phyloP scores from a whole-genome alignment of 2,329 filamentous ascomycete genomes.

The Thelonectria olida region DNA sequence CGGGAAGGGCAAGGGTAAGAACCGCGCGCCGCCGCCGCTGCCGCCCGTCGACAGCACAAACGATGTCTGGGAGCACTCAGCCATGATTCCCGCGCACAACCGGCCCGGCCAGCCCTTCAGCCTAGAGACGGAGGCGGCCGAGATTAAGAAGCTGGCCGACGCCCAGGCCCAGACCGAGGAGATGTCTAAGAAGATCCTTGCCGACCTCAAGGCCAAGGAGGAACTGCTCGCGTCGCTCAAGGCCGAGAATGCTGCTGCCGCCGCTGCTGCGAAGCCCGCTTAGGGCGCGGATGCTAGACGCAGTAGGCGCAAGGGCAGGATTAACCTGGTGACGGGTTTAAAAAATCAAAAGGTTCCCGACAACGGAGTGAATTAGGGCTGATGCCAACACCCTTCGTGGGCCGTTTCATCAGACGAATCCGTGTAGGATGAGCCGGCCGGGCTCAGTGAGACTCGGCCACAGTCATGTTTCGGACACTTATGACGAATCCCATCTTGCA shows the following conservation, averaged over 20 bases:
- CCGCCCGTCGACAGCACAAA: slow-evolving; percentile 50
- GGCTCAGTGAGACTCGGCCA: no score
- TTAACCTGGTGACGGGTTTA: no score
- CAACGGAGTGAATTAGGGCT: background rate
- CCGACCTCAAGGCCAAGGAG: slow-evolving; percentile 72
- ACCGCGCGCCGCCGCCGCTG: slow-evolving; percentile 49
- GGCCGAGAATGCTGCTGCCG: slow-evolving; percentile 65
- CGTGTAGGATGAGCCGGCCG: no score
- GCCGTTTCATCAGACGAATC: no score
- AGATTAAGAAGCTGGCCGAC: slow-evolving; percentile 68
- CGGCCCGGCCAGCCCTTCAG: slow-evolving; percentile 78
- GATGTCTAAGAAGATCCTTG: slow-evolving; percentile 67
- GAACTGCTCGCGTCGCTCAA: slow-evolving; percentile 68
- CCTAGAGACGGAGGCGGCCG: slow-evolving; percentile 72
- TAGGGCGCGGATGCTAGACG: slow-evolving; percentile 30
- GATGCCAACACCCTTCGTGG: background rate
- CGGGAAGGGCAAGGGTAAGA: slow-evolving; percentile 63
- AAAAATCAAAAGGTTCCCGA: no score
- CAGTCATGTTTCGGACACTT: no score
- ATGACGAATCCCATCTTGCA: no score
- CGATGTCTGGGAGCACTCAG: slow-evolving; percentile 72
- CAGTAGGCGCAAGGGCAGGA: slow-evolving; percentile 11
- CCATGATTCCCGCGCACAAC: slow-evolving; percentile 76
- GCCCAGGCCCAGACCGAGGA: slow-evolving; percentile 71
- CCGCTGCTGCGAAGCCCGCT: slow-evolving; percentile 43